Percentiles rank a stretch among this genome's conserved stretches.
phyloP scores from a whole-genome alignment of 129 eudicot species.

The Smallanthus sonchifolius region DNA sequence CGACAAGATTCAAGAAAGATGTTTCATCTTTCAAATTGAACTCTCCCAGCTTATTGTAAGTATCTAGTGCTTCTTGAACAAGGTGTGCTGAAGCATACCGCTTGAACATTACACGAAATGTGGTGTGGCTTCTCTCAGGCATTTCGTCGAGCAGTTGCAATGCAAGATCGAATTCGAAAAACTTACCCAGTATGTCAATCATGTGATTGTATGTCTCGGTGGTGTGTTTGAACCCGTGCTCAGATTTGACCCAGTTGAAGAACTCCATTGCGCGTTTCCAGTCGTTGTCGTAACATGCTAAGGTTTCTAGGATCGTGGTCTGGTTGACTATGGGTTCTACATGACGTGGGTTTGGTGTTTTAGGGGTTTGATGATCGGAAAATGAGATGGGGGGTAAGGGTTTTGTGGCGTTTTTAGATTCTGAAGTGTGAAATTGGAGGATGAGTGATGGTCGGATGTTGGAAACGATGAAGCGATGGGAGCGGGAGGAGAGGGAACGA shows the following conservation, averaged over 20 bases:
- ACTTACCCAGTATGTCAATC: slow-evolving; percentile 78
- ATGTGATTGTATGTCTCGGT: slow-evolving; percentile 64
- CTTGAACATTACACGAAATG: slow-evolving; percentile 70
- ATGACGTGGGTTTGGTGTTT: slow-evolving; percentile 15
- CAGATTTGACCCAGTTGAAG: slow-evolving; percentile 74
- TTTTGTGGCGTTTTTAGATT: not conserved
- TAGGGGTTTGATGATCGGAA: slow-evolving; percentile 14
- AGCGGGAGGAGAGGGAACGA: not conserved
- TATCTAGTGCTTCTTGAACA: slow-evolving; percentile 64
- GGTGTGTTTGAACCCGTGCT: slow-evolving; percentile 58
- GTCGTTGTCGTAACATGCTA: slow-evolving; percentile 69
- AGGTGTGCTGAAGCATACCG: slow-evolving; percentile 79
- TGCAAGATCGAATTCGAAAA: slow-evolving; percentile 69
- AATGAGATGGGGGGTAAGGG: slow-evolving; percentile 23
- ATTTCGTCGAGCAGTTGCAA: slow-evolving; percentile 52
- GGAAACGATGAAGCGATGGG: not conserved
- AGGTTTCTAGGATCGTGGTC: slow-evolving; percentile 49
- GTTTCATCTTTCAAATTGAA: slow-evolving; percentile 60
- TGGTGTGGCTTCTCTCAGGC: slow-evolving; percentile 50
- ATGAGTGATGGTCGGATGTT: slow-evolving; percentile 4
- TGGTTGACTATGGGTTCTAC: slow-evolving; percentile 33
- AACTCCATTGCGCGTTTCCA: slow-evolving; percentile 76
- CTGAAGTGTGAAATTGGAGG: slow-evolving; percentile 18
- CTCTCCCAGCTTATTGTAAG: slow-evolving; percentile 41
- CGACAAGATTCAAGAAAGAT: slow-evolving; percentile 72